Evolutionary conservation across 441 rosid species (phyloP).

Genomic region (Arabidopsis hybrid): DNA sequence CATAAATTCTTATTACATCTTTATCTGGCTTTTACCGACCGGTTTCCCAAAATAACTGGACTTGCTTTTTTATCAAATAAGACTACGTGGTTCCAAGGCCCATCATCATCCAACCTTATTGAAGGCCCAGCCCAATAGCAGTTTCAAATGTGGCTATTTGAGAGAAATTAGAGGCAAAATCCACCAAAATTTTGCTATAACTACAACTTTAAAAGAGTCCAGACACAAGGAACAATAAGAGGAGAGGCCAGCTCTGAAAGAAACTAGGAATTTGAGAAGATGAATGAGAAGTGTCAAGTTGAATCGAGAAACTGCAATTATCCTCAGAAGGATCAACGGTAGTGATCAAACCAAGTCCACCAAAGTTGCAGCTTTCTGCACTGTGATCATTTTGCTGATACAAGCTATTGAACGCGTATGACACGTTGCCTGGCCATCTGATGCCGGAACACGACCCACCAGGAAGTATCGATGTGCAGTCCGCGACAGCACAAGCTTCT

Average conservation of each 20-base stretch:
- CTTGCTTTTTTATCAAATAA: background rate
- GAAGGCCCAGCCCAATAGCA: slow-evolving; percentile 27
- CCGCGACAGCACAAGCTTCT: slow-evolving; percentile 70
- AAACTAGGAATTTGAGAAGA: slow-evolving; percentile 15
- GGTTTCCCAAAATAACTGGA: slow-evolving; percentile 13
- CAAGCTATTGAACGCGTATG: slow-evolving; percentile 84
- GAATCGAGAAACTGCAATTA: slow-evolving; percentile 65
- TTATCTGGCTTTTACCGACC: slow-evolving; percentile 34
- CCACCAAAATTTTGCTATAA: slow-evolving; percentile 1
- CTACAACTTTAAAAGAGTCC: slow-evolving; percentile 10
- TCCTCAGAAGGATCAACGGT: slow-evolving; percentile 77
- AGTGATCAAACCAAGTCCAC: slow-evolving; percentile 84
- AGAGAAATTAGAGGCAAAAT: background rate
- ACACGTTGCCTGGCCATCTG: slow-evolving; percentile 81
- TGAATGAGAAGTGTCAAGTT: slow-evolving; percentile 62
- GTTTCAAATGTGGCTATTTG: background rate
- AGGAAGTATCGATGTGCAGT: slow-evolving; percentile 71
- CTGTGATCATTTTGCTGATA: slow-evolving; percentile 84
- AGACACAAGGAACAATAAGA: slow-evolving; percentile 25
- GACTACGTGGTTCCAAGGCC: background rate
- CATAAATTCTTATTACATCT: background rate
- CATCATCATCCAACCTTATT: background rate
- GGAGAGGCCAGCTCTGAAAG: slow-evolving; percentile 29
- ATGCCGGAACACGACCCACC: slow-evolving; percentile 78
- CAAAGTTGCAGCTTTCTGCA: slow-evolving; percentile 75